Base-by-base conservation (phyloP, 768 basidiomycete genomes). In the Pisolithus tinctorius region DNA sequence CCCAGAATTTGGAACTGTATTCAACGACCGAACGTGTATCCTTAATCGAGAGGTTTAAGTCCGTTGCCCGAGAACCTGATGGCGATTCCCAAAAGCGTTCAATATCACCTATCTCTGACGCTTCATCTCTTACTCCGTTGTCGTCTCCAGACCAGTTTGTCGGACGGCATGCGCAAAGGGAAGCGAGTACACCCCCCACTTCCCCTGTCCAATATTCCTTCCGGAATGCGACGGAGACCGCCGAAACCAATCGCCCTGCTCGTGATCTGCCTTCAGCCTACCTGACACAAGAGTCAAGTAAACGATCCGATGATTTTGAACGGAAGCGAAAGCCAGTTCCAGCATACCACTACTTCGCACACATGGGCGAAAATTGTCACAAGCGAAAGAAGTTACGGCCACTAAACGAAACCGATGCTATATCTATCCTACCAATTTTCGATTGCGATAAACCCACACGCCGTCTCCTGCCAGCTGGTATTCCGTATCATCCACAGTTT, bases 381-480 rank as follows among this genome's bases (percentile, higher is more conserved):
- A 56, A 37, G 17, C 54, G 43, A 53, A 64, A 48, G 54, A 65
- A 50, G 48, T 45, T 3, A 23, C 47, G 45, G 39, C 17, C 29
- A 6, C 1, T 31, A 5, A 42, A 30, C n/a, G 17, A 16, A 45
- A 14, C 52, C 14, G 48, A 47, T 38, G 1, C 41, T 14, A 30
- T 45, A 4, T 11, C 44, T 34, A 34, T 47, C 6, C 44, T 53
- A 10, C 13, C 42, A 45, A 14, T 43, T 46, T 11, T 45, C n/a
- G 37, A 58, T 25, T 36, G 36, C 29, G 52, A 20, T 7, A 34
- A 43, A 7, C 48, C 50, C 8, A 52, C 49, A 10, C 69, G 58
- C 17, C 78, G 88, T 49, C 73, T 70, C 7, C 75, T 89, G 48
- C 83, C 84, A 2, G 52, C 68, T 7, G 42, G 64, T 41, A 57